These are phyloP conservation scores for Sisymbrium altissimum DNA, from an alignment of 345 rosid genomes.

Conservation along the genomic window DNA sequence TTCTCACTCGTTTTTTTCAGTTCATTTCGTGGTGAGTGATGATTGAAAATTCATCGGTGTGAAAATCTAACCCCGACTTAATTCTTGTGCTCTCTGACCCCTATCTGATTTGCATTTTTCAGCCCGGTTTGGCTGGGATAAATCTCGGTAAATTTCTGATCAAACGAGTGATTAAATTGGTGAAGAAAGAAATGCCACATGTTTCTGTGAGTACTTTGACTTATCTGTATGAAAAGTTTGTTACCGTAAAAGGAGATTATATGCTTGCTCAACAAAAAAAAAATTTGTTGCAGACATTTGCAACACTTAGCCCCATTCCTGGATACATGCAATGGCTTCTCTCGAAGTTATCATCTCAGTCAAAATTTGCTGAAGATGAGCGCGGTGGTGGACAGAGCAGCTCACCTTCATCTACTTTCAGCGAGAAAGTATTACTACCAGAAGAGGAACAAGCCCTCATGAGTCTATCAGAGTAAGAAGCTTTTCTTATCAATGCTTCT, in stretches of 20 bases:
- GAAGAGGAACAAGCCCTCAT: constrained; percentile 80
- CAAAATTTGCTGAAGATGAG: constrained; percentile 49
- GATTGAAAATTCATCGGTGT: no score
- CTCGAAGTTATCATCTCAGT: constrained; percentile 79
- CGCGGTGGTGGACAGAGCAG: constrained; percentile 32
- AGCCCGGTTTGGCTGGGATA: constrained; percentile 98
- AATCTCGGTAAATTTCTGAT: constrained; percentile 93
- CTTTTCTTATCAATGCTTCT: no score
- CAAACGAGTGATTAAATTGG: constrained; percentile 80
- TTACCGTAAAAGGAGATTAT: neutral
- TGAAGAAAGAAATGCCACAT: constrained; percentile 85
- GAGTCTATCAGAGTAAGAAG: constrained; percentile 53
- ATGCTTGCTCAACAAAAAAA: neutral
- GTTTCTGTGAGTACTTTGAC: constrained; percentile 63
- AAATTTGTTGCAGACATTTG: constrained; percentile 55
- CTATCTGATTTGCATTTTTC: neutral
- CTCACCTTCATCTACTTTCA: constrained; percentile 51
- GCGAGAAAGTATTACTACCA: constrained; percentile 68
- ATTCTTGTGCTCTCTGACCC: no score
- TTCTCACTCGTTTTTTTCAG: no score
- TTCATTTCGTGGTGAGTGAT: no score
- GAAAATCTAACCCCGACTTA: no score
- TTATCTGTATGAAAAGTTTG: neutral
- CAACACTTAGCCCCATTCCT: constrained; percentile 90
- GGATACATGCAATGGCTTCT: constrained; percentile 89